phyloP scores from a whole-genome alignment of 2,329 filamentous ascomycete genomes.

The Dactylellina drechsleri region DNA sequence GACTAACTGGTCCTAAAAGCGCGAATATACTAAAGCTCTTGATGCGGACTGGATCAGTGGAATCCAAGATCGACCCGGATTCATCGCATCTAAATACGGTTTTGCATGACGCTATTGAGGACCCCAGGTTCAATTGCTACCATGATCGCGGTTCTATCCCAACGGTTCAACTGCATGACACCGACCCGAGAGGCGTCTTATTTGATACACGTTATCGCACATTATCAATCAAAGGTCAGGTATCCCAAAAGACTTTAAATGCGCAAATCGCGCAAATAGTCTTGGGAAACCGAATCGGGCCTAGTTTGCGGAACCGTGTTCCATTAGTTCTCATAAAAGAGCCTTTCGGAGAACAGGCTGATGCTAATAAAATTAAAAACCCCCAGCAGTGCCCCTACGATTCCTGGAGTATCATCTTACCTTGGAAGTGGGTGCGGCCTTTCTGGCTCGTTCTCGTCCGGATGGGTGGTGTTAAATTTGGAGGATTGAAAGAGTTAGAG shows the following conservation, averaged over 20 bases:
- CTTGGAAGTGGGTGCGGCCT: conserved; percentile 87
- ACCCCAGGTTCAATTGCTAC: conserved; percentile 65
- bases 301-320: conserved; percentile 76
- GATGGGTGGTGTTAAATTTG: conserved; percentile 80
- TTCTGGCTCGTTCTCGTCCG: conserved; percentile 89
- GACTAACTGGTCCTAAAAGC: conserved; percentile 77
- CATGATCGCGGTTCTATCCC: conserved; percentile 59
- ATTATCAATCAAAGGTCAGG: conserved; percentile 32
- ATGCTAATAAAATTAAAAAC: conserved; percentile 68
- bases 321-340: conserved; percentile 77
- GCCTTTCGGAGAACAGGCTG: conserved; percentile 71
- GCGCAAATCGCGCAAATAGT: conserved; percentile 40
- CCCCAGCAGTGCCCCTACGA: conserved; percentile 81
- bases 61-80: conserved; percentile 42
- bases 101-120: conserved; percentile 2
- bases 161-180: neutral
- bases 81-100: conserved; percentile 61
- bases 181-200: neutral
- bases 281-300: conserved; percentile 72
- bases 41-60: conserved; percentile 66
- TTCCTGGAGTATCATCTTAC: conserved; percentile 83
- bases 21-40: conserved; percentile 79
- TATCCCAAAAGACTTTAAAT: conserved; percentile 45
- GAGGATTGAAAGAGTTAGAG: conserved; percentile 79
- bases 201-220: conserved; percentile 23